Evolutionary conservation across 352 stramenopile genomes (phyloP).

Genomic region (Phytophthora lateralis): DNA sequence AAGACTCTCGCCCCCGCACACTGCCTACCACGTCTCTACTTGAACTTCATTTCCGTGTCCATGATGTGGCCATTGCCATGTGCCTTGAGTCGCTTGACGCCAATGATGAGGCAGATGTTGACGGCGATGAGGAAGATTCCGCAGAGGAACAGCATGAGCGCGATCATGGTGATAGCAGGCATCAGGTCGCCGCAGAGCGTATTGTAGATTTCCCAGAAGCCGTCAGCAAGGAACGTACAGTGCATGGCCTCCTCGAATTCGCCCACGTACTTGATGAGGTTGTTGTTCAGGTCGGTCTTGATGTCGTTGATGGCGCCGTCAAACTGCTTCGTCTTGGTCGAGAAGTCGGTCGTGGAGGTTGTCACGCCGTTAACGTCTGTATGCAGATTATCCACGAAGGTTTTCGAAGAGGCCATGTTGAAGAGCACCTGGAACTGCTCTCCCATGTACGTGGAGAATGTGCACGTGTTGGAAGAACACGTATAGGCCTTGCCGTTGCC

Average conservation of each 20-base stretch:
- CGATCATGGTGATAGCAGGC: slow-evolving; percentile 75
- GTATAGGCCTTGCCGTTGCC: background rate
- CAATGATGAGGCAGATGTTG: slow-evolving; percentile 75
- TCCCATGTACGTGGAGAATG: slow-evolving; percentile 24
- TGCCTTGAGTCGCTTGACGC: slow-evolving; percentile 61
- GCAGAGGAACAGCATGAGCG: slow-evolving; percentile 72
- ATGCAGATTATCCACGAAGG: slow-evolving; percentile 41
- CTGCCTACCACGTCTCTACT: slow-evolving; percentile 32
- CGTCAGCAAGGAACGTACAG: slow-evolving; percentile 59
- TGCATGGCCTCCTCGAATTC: slow-evolving; percentile 68
- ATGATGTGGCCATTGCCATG: slow-evolving; percentile 60
- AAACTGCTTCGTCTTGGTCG: slow-evolving; percentile 46
- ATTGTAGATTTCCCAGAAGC: slow-evolving; percentile 57
- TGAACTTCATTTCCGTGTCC: slow-evolving; percentile 69
- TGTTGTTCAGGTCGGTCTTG: slow-evolving; percentile 42
- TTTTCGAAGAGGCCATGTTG: slow-evolving; percentile 20
- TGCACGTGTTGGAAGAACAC: slow-evolving; percentile 6
- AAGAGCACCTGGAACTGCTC: slow-evolving; percentile 9
- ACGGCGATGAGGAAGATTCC: slow-evolving; percentile 71
- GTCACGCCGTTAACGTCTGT: slow-evolving; percentile 39
- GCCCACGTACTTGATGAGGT: slow-evolving; percentile 56
- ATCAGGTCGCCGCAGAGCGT: slow-evolving; percentile 65
- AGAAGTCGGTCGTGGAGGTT: slow-evolving; percentile 42
- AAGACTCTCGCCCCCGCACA: background rate
- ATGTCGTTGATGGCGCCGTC: slow-evolving; percentile 49